phyloP scores from a whole-genome alignment of 805 yeast genomes.

The Wickerhamiella sergipiensis region DNA sequence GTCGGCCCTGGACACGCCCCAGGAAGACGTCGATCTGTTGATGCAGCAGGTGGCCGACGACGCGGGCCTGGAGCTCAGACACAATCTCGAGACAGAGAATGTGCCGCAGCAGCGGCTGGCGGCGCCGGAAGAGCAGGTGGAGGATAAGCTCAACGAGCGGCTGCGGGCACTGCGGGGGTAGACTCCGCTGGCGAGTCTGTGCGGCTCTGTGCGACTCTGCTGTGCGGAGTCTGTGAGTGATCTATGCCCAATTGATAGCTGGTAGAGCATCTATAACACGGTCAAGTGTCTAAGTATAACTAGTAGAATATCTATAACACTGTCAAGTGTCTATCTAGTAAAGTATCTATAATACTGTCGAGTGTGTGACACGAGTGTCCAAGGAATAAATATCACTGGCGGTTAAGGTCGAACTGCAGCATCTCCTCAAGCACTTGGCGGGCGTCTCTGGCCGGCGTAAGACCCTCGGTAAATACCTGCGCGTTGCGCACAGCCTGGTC shows the following conservation, averaged over 20 bases:
- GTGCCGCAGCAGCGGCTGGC: conserved; percentile 41
- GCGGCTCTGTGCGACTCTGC: too few relatives aligned
- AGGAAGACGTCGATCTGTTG: conserved; percentile 83
- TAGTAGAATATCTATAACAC: too few relatives aligned
- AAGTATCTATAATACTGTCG: too few relatives aligned
- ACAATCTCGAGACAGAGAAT: conserved; percentile 43
- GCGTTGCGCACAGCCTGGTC: conserved; percentile 14
- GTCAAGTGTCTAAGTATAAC: too few relatives aligned
- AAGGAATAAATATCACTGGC: too few relatives aligned
- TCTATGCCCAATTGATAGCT: too few relatives aligned
- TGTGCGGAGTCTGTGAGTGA: too few relatives aligned
- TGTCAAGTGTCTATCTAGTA: too few relatives aligned
- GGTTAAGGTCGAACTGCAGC: conserved; percentile 11
- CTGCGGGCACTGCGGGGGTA: conserved; percentile 65
- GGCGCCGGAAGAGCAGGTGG: conserved; percentile 46
- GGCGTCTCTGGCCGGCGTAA: conserved; percentile 1
- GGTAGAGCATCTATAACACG: too few relatives aligned
- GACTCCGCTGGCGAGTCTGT: conserved; percentile 1
- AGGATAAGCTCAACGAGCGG: conserved; percentile 77
- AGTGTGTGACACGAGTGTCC: too few relatives aligned
- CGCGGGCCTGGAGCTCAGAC: conserved; percentile 87
- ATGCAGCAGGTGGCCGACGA: conserved; percentile 93
- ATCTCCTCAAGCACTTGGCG: conserved; percentile 5
- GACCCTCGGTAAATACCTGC: conserved; percentile 6
- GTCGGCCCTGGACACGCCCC: conserved; percentile 82